These are phyloP conservation scores for Phytophthora pinifolia DNA, from an alignment of 352 stramenopile genomes.

Conservation along the genomic window DNA sequence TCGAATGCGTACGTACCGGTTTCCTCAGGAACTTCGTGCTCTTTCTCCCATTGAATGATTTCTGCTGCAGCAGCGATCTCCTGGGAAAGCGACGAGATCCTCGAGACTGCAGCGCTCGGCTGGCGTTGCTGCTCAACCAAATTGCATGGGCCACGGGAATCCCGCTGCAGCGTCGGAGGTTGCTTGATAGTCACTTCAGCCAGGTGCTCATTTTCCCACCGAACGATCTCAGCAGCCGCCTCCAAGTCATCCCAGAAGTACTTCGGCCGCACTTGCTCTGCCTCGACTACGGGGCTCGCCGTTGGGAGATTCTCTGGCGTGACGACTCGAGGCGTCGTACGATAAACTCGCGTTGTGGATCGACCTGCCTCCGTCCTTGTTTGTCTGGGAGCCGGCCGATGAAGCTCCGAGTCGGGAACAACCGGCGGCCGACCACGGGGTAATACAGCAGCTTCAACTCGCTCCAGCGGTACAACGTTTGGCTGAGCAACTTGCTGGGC, in stretches of 20 bases:
- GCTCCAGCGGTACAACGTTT: conserved; percentile 7
- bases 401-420: neutral
- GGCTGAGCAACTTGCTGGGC: conserved; percentile 1
- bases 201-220: conserved; percentile 54
- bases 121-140: neutral
- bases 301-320: conserved; percentile 23
- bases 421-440: neutral
- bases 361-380: conserved; percentile 3
- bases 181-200: conserved; percentile 26
- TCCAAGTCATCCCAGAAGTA: conserved; percentile 47
- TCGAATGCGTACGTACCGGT: conserved; percentile 1
- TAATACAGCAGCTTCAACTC: neutral
- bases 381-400: neutral
- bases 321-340: conserved; percentile 18
- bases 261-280: conserved; percentile 12
- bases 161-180: neutral
- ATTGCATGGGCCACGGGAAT: neutral
- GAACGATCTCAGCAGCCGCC: conserved; percentile 48
- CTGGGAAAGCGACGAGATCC: conserved; percentile 27
- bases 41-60: conserved; percentile 46
- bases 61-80: conserved; percentile 43
- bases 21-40: conserved; percentile 28
- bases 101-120: neutral
- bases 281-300: neutral
- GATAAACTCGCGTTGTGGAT: neutral